Base-by-base conservation (phyloP, 306 rosid genomes). In the Rosa multiflora region DNA sequence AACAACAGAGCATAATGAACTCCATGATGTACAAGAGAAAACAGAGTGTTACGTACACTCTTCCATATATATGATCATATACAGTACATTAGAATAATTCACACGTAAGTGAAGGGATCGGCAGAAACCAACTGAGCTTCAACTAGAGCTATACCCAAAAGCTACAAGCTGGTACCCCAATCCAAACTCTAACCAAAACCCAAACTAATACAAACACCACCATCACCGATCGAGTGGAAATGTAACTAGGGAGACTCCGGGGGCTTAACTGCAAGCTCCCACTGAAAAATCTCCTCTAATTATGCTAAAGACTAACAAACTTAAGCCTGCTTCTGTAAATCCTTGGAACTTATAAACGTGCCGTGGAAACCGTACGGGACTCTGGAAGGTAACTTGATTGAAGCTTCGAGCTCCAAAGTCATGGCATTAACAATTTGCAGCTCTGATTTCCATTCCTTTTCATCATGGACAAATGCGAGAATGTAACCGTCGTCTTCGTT, bases 301-400 rank as follows among this genome's bases (percentile, higher is more conserved):
- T 69, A 46, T 53, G 40, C 68, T 39, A 37, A n/a, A 6, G n/a
- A 40, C 32, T 56, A 55, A 56, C 42, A 20, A 43, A 14, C 10
- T 81, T 70, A 88, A 4, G 83, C 92, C 75, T 95, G 99, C 58
- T 81, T 90, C 84, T 56, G 74, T 67, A 95, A 73, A 66, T 91
- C 94, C 66, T 88, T 78, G 1, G 93, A 79, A 37, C 84, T 84
- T 73, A 93, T 90, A 83, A 95, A 95, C 13, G 98, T 95, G 20
- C 99, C 99, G 76, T 95, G 99, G 56, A 95, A 95, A 11, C 99
- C 99, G 70, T 93, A 95, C 0, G 99, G 99, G 67, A 95, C 99
- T 20, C 99, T 74, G 0, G 97, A 93, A 0, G 99, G 98, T 23
- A 95, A 94, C 77, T 90, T 58, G n/a, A 95, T 81, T 2, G 88